Conservation (phyloP, 2,329 filamentous ascomycete species). For the Neonectria ditissima region DNA sequence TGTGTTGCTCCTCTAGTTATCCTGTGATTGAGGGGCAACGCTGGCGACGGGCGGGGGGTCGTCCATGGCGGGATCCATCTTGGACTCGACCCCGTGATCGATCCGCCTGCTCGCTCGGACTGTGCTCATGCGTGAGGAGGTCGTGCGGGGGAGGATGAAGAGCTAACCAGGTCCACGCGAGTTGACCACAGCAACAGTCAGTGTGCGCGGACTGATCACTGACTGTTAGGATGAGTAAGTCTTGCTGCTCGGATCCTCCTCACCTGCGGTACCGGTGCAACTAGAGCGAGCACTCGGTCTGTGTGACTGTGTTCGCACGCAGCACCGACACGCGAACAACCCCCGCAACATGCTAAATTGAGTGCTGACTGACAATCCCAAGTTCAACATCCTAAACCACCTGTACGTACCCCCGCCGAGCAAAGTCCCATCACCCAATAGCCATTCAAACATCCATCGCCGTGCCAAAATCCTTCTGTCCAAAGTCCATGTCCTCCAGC, state of each 20-base stretch:
- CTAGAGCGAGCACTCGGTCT: neutral
- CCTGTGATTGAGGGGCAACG: neutral
- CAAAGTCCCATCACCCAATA: conserved; percentile 3
- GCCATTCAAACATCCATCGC: neutral
- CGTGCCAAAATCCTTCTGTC: conserved; percentile 4
- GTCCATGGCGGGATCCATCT: neutral
- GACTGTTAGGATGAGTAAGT: conserved; percentile 3
- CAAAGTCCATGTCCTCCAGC: conserved; percentile 23
- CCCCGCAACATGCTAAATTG: neutral
- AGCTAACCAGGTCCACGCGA: neutral
- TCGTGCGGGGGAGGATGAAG: conserved; percentile 1
- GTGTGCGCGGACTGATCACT: neutral
- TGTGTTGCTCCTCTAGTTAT: neutral
- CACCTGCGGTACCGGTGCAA: neutral
- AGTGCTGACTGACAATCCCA: neutral
- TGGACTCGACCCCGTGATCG: neutral
- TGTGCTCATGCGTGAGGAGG: neutral
- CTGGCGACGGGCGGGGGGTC: neutral
- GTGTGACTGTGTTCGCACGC: neutral
- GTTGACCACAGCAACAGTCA: neutral
- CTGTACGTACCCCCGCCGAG: neutral
- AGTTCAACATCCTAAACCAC: conserved; percentile 3
- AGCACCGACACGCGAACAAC: neutral
- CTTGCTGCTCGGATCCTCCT: neutral
- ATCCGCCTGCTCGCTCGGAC: neutral